A percentile compares a stretch with the other conserved stretches of the same genome.
These are phyloP conservation scores for Dactylonectria estremocensis DNA, from an alignment of 2,329 filamentous ascomycete genomes.

Conservation along the genomic window DNA sequence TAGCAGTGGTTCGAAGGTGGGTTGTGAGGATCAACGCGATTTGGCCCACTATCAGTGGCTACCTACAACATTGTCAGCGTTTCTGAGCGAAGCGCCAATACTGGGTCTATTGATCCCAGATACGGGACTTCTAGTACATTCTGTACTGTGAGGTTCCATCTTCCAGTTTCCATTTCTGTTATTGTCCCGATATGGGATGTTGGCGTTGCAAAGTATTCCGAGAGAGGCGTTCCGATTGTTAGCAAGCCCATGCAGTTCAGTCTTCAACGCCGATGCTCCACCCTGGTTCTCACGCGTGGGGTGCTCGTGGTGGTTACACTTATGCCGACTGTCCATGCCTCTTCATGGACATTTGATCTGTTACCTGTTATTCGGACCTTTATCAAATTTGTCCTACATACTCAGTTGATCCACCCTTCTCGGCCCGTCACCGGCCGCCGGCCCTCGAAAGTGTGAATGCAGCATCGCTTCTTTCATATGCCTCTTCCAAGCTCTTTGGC, in stretches of 20 bases:
- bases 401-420: constrained; percentile 1
- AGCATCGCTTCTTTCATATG: not conserved
- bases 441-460: constrained; percentile 24
- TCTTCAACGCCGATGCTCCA: not conserved
- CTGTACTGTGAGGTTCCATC: not conserved
- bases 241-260: not conserved
- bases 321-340: not conserved
- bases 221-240: constrained; percentile 5
- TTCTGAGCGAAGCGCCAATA: not conserved
- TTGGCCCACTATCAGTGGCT: constrained; percentile 9
- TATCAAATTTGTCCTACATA: not conserved
- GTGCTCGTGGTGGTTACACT: not conserved
- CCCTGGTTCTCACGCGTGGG: constrained; percentile 19
- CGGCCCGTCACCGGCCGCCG: constrained; percentile 18
- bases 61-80: not conserved
- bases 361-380: not conserved
- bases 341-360: not conserved
- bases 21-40: too few relatives aligned
- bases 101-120: not conserved
- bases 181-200: not conserved
- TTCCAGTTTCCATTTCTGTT: not conserved
- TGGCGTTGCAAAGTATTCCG: not conserved
- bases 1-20: not conserved
- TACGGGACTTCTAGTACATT: too few relatives aligned
- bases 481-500: constrained; percentile 6